A percentile compares a stretch with the other conserved stretches of the same genome.
These are phyloP conservation scores for Melastoma candidum DNA, from an alignment of 441 rosid species.

Conservation along the genomic window DNA sequence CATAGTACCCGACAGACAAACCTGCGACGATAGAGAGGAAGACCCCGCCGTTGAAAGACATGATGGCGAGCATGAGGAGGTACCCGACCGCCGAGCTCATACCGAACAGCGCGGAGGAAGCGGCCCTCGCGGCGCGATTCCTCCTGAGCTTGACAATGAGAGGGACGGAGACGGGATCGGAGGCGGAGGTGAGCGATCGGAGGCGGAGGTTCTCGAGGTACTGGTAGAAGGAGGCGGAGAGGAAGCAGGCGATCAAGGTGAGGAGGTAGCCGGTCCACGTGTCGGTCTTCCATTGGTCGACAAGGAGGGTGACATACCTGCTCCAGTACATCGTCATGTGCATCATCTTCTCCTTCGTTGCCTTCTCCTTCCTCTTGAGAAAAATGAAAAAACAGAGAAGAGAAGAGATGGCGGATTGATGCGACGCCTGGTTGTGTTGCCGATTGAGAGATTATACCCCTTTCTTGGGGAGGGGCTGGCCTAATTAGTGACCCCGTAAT, in stretches of 20 bases:
- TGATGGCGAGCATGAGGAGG: slow-evolving; percentile 49
- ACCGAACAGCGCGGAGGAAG: slow-evolving; percentile 7
- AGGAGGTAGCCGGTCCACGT: slow-evolving; percentile 47
- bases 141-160: slow-evolving; percentile 20
- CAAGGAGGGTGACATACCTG: slow-evolving; percentile 37
- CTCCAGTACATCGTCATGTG: slow-evolving; percentile 68
- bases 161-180: slow-evolving; percentile 16
- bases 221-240: slow-evolving; percentile 48
- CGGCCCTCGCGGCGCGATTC: slow-evolving; percentile 6
- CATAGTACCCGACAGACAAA: slow-evolving; percentile 33
- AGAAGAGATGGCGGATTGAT: too few relatives aligned
- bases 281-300: slow-evolving; percentile 48
- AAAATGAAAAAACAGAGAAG: too few relatives aligned
- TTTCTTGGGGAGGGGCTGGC: too few relatives aligned
- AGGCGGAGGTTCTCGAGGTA: slow-evolving; percentile 53
- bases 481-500: too few relatives aligned
- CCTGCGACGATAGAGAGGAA: slow-evolving; percentile 46
- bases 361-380: too few relatives aligned
- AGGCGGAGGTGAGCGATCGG: slow-evolving; percentile 24
- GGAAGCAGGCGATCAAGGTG: slow-evolving; percentile 45
- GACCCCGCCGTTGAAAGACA: slow-evolving; percentile 60
- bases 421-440: too few relatives aligned
- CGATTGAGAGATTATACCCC: too few relatives aligned
- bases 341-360: slow-evolving; percentile 36
- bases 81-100: slow-evolving; percentile 38